Conservation (phyloP, 1,284 basidiomycete genomes). For the Trichosporon sp. region DNA sequence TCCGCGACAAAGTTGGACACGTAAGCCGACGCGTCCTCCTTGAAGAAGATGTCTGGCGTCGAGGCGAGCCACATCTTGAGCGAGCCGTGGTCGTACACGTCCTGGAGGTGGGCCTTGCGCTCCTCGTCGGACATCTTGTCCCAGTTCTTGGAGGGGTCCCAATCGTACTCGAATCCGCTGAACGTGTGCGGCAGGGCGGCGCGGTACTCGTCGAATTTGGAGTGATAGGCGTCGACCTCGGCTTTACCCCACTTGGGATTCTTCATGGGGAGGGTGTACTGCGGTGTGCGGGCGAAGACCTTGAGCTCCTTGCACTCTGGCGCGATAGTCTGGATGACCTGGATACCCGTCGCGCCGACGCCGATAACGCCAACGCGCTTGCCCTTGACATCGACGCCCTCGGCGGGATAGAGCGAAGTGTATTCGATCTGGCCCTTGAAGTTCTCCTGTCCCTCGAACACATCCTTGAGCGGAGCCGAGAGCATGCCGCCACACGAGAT, state of each 20-base stretch:
- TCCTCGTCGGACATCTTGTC: background rate
- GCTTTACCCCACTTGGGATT: conserved; percentile 8
- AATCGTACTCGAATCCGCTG: conserved; percentile 12
- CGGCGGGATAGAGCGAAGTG: conserved; percentile 11
- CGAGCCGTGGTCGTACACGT: conserved; percentile 10
- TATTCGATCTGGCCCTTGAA: conserved; percentile 16
- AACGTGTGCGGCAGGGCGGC: conserved; percentile 4
- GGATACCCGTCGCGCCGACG: conserved; percentile 13
- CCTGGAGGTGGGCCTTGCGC: conserved; percentile 6
- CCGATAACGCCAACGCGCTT: conserved; percentile 8
- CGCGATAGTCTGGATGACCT: conserved; percentile 14
- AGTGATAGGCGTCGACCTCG: conserved; percentile 7
- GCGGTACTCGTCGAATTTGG: background rate
- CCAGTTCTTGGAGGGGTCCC: background rate
- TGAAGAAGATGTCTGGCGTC: conserved; percentile 14
- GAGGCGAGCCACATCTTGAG: conserved; percentile 16
- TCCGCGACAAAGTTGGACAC: conserved; percentile 9
- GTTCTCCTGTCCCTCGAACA: conserved; percentile 8
- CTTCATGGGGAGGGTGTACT: conserved; percentile 15
- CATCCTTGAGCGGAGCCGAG: conserved; percentile 6
- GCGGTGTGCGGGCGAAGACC: conserved; percentile 16
- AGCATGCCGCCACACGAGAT: conserved; percentile 16
- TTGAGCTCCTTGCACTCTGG: conserved; percentile 7
- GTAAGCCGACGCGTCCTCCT: conserved; percentile 2
- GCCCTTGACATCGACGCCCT: conserved; percentile 11